Percentiles rank a stretch among this genome's conserved stretches.
Conservation (phyloP, 192 early-diverging fungal genomes). For the Rhizoclosmatium globosum region DNA sequence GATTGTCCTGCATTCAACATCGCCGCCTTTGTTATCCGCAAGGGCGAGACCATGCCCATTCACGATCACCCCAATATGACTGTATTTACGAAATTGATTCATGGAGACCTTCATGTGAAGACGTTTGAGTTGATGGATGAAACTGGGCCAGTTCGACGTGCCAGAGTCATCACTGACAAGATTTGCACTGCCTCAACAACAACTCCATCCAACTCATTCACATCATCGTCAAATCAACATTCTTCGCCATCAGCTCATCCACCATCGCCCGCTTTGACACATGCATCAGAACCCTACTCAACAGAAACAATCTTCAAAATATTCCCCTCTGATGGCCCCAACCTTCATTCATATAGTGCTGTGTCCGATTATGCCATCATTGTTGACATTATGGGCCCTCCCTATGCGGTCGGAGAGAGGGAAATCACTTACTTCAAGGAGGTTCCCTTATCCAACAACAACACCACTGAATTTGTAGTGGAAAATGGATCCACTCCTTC, state of each 20-base stretch:
- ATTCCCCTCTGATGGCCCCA: constrained; percentile 31
- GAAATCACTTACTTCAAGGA: constrained; percentile 27
- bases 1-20: constrained; percentile 44
- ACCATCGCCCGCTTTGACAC: not conserved
- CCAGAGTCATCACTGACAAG: constrained; percentile 6
- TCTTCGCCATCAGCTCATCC: not conserved
- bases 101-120: constrained; percentile 49
- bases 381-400: constrained; percentile 53
- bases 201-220: not conserved
- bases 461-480: not conserved
- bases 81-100: constrained; percentile 53
- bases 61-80: constrained; percentile 61
- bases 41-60: constrained; percentile 49
- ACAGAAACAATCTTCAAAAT: constrained; percentile 33
- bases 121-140: constrained; percentile 40
- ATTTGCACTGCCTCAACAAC: constrained; percentile 7
- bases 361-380: constrained; percentile 50
- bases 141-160: not conserved
- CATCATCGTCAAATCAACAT: not conserved
- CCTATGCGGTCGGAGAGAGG: constrained; percentile 18
- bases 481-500: not conserved
- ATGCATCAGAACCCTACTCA: not conserved
- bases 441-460: not conserved
- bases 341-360: constrained; percentile 52
- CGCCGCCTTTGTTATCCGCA: constrained; percentile 50